phyloP scores from a whole-genome alignment of 2,329 filamentous ascomycete species.

The Xenosphaeropsis pyriputrescens region DNA sequence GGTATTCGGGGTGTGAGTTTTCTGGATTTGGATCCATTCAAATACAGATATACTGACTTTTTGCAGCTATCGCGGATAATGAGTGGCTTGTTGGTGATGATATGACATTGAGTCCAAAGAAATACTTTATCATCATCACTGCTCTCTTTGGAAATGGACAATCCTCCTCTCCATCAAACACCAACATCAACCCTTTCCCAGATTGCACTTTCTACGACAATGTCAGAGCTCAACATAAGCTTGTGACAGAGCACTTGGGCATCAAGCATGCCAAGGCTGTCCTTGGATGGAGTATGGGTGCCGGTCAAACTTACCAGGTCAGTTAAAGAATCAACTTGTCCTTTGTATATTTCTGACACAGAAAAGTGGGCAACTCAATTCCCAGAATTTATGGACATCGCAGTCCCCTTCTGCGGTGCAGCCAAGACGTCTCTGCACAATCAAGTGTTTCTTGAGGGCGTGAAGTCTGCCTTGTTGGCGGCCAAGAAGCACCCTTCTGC shows the following conservation, averaged over 20 bases:
- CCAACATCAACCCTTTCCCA: conserved; percentile 40
- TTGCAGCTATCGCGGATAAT: conserved; percentile 48
- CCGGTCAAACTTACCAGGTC: conserved; percentile 37
- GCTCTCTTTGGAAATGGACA: conserved; percentile 57
- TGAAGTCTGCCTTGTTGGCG: conserved; percentile 43
- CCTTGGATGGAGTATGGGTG: conserved; percentile 59
- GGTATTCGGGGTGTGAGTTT: conserved; percentile 49
- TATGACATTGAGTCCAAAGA: conserved; percentile 41
- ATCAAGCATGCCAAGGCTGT: conserved; percentile 46
- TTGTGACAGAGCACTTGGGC: conserved; percentile 48
- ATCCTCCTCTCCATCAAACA: conserved; percentile 54
- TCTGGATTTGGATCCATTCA: not conserved
- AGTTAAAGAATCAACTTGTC: too few species aligned
- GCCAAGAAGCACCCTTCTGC: conserved; percentile 37
- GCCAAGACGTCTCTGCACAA: conserved; percentile 53
- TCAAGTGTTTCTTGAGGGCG: conserved; percentile 51
- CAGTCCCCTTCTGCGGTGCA: conserved; percentile 50
- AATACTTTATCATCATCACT: conserved; percentile 54
- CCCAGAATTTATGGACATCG: conserved; percentile 46
- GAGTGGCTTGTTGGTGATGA: conserved; percentile 48
- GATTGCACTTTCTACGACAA: conserved; percentile 53
- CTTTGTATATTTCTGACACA: too few species aligned
- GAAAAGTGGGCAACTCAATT: conserved; percentile 32
- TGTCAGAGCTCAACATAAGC: conserved; percentile 47
- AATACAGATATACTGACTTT: not conserved